Evolutionary conservation across 2,329 filamentous ascomycete species (phyloP), one percentile per base, ranked within the genome.

Genomic region (Diaporthe batatas): DNA sequence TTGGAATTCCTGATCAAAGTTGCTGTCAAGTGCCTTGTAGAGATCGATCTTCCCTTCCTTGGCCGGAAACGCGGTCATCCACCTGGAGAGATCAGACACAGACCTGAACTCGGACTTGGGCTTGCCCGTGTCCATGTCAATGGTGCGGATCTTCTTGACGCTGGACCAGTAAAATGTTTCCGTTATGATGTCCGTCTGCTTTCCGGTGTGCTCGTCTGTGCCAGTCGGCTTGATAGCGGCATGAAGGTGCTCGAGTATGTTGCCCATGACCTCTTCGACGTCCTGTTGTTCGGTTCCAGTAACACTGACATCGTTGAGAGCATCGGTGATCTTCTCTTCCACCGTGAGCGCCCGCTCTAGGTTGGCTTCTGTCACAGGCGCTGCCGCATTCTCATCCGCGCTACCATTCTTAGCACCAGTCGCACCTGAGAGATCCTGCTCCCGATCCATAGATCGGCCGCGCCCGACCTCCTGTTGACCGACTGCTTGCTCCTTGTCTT

Each of bases 261-360:
- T 96, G 73, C 94, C 94, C 84, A 98, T 95, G 58, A 98, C 96
- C 82, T 99, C 96, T 16, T 95, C 95, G 6, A 98, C 96, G 82
- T 99, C 96, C 83, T 99, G 95, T 79, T 99, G 96, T 44, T 94
- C 86, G 0, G 87, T 89, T 3, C 87, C 87, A 12, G 85, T 86
- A 42, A 78, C 84, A 75, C 70, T 84, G 84, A 79, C 83, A 84
- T 83, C 84, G 77, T 85, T 86, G 34, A 85, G 83, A 6, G 82
- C 86, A 71, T 78, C 83, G 58, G 81, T 81, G 12, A 88, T 84
- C 69, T 84, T 84, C 64, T 86, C 79, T 29, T 88, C 85, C 16
- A 89, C 77, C 4, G 83, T 83, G 55, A 82, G 79, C 11, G 59
- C 34, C 10, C 68, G 47, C 32, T 53, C 54, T 14, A 77, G 71